Percentiles rank a stretch among this genome's conserved stretches.
phyloP scores from a whole-genome alignment of 306 rosid genomes.

The Vigna radiata region DNA sequence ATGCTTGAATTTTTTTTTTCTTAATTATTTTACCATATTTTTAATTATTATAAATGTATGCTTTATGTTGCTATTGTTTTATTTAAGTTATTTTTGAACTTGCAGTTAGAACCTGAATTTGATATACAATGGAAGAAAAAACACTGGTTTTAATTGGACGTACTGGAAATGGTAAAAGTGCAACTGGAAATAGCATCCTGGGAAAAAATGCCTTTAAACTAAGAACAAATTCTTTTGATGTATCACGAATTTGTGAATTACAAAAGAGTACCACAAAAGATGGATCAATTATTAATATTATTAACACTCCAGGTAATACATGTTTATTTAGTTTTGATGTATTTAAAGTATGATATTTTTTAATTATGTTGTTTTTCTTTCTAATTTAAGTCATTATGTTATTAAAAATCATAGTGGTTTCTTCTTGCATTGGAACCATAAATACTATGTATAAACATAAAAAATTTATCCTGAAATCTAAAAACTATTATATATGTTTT shows the following conservation, averaged over 20 bases:
- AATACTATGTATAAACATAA: too few relatives aligned
- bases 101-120: background rate
- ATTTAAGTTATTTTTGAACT: too few relatives aligned
- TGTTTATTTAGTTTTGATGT: background rate
- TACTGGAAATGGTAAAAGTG: constrained; percentile 92
- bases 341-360: too few relatives aligned
- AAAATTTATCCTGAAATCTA: background rate
- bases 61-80: too few relatives aligned
- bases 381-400: too few relatives aligned
- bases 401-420: too few relatives aligned
- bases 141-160: constrained; percentile 84
- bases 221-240: constrained; percentile 54
- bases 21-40: background rate
- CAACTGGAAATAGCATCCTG: constrained; percentile 80
- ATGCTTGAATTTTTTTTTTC: background rate
- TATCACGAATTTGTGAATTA: constrained; percentile 62
- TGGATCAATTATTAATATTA: constrained; percentile 71
- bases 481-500: background rate
- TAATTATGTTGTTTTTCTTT: too few relatives aligned
- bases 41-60: too few relatives aligned
- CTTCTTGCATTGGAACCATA: too few relatives aligned
- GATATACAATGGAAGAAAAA: constrained; percentile 23
- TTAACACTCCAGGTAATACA: constrained; percentile 83
- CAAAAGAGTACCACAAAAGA: constrained; percentile 49
- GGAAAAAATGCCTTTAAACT: constrained; percentile 72